Percentiles rank a stretch among this genome's conserved stretches.
phyloP scores from a whole-genome alignment of 2,329 filamentous ascomycete species.

The Botrytis fragariae region DNA sequence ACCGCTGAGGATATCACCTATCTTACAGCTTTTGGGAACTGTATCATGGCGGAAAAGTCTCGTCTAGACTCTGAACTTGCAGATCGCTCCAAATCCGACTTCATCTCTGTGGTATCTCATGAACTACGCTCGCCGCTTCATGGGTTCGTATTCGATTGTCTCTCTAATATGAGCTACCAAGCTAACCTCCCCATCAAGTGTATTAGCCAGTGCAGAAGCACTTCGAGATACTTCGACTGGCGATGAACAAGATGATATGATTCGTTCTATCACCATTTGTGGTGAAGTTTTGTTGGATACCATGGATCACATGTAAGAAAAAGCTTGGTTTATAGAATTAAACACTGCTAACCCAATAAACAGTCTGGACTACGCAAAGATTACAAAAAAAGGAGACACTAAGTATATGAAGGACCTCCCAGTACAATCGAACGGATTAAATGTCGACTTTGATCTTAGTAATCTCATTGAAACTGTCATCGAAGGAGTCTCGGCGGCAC shows the following conservation, averaged over 20 bases:
- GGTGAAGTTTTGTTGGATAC: slow-evolving; percentile 52
- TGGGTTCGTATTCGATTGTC: slow-evolving; percentile 38
- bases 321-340: not conserved
- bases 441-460: slow-evolving; percentile 25
- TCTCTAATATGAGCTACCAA: not conserved
- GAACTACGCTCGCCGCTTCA: slow-evolving; percentile 60
- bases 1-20: slow-evolving; percentile 47
- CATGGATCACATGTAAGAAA: slow-evolving; percentile 48
- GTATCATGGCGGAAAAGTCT: slow-evolving; percentile 56
- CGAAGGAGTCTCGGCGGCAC: slow-evolving; percentile 30
- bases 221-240: slow-evolving; percentile 48
- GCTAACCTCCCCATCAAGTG: slow-evolving; percentile 23
- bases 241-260: slow-evolving; percentile 45
- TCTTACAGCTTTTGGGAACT: slow-evolving; percentile 49
- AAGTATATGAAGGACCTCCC: slow-evolving; percentile 7
- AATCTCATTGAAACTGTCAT: slow-evolving; percentile 32
- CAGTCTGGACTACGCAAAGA: slow-evolving; percentile 38
- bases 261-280: slow-evolving; percentile 50
- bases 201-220: slow-evolving; percentile 52
- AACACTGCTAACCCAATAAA: slow-evolving; percentile 34
- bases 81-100: slow-evolving; percentile 50
- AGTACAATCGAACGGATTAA: not conserved
- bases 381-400: slow-evolving; percentile 18
- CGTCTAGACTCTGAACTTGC: slow-evolving; percentile 44
- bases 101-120: slow-evolving; percentile 59